Conservation (phyloP, 108 stramenopile species). For the Phaeodactylum tricornutum region DNA sequence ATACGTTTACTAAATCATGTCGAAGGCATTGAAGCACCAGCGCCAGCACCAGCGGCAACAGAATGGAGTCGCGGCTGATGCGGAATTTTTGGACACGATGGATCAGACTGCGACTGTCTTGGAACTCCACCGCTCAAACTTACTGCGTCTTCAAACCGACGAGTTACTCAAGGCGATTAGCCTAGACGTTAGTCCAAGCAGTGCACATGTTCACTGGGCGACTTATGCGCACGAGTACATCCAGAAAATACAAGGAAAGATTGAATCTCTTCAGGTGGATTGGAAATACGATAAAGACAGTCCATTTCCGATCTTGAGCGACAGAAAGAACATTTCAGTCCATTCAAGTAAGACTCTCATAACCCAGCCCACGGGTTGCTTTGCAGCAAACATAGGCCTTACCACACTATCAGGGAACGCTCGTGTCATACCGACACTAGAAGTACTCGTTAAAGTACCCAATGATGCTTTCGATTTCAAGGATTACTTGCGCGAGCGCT, state of each 20-base stretch:
- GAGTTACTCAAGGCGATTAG: constrained; percentile 53
- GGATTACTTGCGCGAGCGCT: constrained; percentile 68
- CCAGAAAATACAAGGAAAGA: not conserved
- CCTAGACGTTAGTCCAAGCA: constrained; percentile 15
- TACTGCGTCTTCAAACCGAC: constrained; percentile 54
- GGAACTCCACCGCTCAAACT: constrained; percentile 56
- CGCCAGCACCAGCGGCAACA: not conserved
- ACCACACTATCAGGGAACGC: constrained; percentile 66
- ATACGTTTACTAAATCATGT: no score
- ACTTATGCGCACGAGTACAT: not conserved
- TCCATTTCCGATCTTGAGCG: constrained; percentile 1
- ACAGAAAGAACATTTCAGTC: constrained; percentile 18
- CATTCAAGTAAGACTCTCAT: constrained; percentile 5
- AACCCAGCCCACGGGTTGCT: not conserved
- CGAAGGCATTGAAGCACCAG: not conserved
- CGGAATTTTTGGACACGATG: constrained; percentile 27
- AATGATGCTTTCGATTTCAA: constrained; percentile 37
- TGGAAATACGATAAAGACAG: not conserved
- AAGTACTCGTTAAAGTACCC: constrained; percentile 44
- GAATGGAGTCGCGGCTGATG: constrained; percentile 34
- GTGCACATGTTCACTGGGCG: not conserved
- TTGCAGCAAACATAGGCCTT: constrained; percentile 21
- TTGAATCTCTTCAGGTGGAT: not conserved
- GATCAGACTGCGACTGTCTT: constrained; percentile 22
- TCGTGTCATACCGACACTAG: constrained; percentile 55